Base-by-base conservation (phyloP, 805 yeast genomes). In the Cyberlindnera euphorbiiphila region DNA sequence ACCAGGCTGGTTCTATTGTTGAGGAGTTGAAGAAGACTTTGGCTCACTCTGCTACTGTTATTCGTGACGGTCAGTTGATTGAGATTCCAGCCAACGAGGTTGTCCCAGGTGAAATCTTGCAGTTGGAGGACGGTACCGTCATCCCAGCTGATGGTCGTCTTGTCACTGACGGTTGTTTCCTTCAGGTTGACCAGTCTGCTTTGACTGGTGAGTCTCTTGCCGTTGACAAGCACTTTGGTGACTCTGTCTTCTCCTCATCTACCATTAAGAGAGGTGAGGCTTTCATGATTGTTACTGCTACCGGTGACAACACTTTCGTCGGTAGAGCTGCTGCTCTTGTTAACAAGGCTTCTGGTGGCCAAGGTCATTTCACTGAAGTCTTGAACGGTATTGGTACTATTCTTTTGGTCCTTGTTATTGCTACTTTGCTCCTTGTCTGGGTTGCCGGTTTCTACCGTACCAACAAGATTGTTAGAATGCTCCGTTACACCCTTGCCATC, bases 251-350 rank as follows among this genome's bases (percentile, higher is more conserved):
- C 80, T 85, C 96, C 43, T 88, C 96, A 25, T 88, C 96, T 45
- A 84, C 95, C 51, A 93, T 88, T 54, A 88, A 87, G 78, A 81
- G 94, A 62, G 96, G 96, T 78, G 94, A 85, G 71, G 91, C 84
- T 61, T 81, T 81, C 71, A 85, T 87, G 95, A 66, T 88, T 67
- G 94, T 87, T 63, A 81, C 94, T 61, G 85, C 96, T 56, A 88
- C 95, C 52, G 96, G 95, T 79, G 95, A 87, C 72, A 75, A 78
- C 71, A 88, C 97, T 53, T 87, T 85, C 69, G 94, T 85, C 55
- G 97, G 97, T 72, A 81, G 96, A 73, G 96, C 96, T 61, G 96
- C 96, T 66, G 85, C 95, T 64, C 78, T 88, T 63, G 96, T 87
- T 51, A 85, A 85, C 85, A 82, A 85, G 72, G 96, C 96, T 61